phyloP scores from a whole-genome alignment of 202 grass and related monocot species.

The Carex arenaria region DNA sequence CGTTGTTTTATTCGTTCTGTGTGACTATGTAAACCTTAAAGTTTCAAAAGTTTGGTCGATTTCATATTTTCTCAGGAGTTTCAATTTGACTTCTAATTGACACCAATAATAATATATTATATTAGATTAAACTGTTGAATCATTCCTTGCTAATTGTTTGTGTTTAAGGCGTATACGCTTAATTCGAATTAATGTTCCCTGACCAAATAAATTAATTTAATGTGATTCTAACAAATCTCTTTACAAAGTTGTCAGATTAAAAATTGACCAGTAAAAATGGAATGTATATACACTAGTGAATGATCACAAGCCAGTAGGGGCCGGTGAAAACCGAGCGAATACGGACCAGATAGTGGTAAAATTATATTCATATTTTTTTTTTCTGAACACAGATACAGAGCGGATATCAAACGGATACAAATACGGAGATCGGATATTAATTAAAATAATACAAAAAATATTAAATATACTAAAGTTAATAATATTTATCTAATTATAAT shows the following conservation, averaged over 20 bases:
- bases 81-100: not conserved
- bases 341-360: too few relatives aligned
- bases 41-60: constrained; percentile 15
- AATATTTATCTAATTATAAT: too few relatives aligned
- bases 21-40: not conserved
- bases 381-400: too few relatives aligned
- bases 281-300: too few relatives aligned
- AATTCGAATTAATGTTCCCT: not conserved
- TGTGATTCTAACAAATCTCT: not conserved
- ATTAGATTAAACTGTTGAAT: not conserved
- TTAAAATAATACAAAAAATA: too few relatives aligned
- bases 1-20: not conserved
- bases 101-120: not conserved
- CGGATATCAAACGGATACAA: too few relatives aligned
- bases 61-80: constrained; percentile 1
- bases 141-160: not conserved
- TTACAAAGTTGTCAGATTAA: not conserved
- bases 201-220: not conserved
- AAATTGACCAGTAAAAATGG: not conserved
- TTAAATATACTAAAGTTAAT: too few relatives aligned
- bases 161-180: not conserved
- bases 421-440: too few relatives aligned
- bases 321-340: too few relatives aligned
- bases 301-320: too few relatives aligned
- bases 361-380: too few relatives aligned